Evolutionary conservation across 2,329 filamentous ascomycete species (phyloP).

Genomic region (Aspergillus fumigatiaffinis): DNA sequence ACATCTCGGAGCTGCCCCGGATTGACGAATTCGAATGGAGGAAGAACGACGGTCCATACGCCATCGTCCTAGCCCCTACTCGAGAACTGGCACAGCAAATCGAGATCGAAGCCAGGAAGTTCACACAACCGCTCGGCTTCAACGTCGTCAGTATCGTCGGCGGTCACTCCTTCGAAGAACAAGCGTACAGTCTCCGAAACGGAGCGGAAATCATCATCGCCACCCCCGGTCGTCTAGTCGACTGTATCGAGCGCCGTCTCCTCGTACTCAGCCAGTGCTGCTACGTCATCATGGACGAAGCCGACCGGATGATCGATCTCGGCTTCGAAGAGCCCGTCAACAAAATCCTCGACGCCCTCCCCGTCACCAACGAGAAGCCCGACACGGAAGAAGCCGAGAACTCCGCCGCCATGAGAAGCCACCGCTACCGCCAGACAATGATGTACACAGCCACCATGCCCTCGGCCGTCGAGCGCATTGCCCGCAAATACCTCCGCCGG

Average conservation of each 20-base stretch:
- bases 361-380: constrained; percentile 89
- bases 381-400: constrained; percentile 91
- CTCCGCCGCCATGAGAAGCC: constrained; percentile 74
- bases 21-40: constrained; percentile 76
- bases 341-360: constrained; percentile 92
- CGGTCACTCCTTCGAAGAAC: constrained; percentile 91
- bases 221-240: constrained; percentile 93
- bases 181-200: constrained; percentile 82
- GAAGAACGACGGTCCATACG: constrained; percentile 93
- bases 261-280: constrained; percentile 94
- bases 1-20: constrained; percentile 85
- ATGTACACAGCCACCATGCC: constrained; percentile 99
- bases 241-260: constrained; percentile 91
- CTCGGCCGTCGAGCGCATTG: constrained; percentile 83
- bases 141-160: constrained; percentile 97
- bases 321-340: constrained; percentile 98
- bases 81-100: constrained; percentile 98
- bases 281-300: constrained; percentile 99
- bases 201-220: constrained; percentile 97
- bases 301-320: constrained; percentile 97
- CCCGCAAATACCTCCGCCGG: constrained; percentile 90
- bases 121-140: constrained; percentile 85
- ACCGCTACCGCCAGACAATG: constrained; percentile 94
- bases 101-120: constrained; percentile 88
- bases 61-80: constrained; percentile 93